These are phyloP conservation scores for Colletotrichum navitas DNA, from an alignment of 2,329 filamentous ascomycete species.

Conservation along the genomic window DNA sequence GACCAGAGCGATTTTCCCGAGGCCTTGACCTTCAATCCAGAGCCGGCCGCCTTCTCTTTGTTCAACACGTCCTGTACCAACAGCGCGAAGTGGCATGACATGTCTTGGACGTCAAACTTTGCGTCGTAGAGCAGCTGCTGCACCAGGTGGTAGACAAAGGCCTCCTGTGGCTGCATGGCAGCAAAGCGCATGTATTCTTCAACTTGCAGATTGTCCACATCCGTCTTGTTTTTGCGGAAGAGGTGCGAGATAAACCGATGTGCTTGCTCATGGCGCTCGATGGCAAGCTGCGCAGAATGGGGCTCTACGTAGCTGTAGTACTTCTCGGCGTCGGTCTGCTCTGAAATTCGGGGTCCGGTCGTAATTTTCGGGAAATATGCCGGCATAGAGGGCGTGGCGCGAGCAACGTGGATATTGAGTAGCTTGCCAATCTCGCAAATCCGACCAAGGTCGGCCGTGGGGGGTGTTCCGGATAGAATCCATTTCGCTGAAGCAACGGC, in stretches of 20 bases:
- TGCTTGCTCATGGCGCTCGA: conserved; percentile 52
- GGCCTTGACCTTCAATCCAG: conserved; percentile 14
- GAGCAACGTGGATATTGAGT: conserved; percentile 56
- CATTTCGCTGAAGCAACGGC: conserved; percentile 54
- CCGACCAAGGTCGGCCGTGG: conserved; percentile 51
- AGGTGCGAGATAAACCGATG: conserved; percentile 49
- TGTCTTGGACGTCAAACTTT: conserved; percentile 47
- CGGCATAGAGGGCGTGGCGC: conserved; percentile 50
- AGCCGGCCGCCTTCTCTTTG: not conserved
- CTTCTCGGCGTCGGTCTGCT: conserved; percentile 51
- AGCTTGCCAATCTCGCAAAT: conserved; percentile 52
- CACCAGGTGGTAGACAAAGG: conserved; percentile 47
- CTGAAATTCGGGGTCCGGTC: conserved; percentile 48
- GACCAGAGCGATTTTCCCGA: conserved; percentile 12
- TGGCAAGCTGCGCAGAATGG: conserved; percentile 51
- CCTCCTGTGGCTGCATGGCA: conserved; percentile 44
- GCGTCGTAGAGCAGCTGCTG: conserved; percentile 49
- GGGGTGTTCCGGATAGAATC: conserved; percentile 60
- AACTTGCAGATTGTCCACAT: conserved; percentile 44
- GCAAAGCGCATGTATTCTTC: conserved; percentile 47
- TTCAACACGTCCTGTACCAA: not conserved
- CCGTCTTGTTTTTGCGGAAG: conserved; percentile 50
- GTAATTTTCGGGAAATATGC: conserved; percentile 54
- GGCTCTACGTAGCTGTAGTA: conserved; percentile 50
- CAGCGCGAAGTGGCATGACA: not conserved